These are phyloP conservation scores for Aureobasidium sp. DNA, from an alignment of 2,329 filamentous ascomycete genomes.

Conservation along the genomic window DNA sequence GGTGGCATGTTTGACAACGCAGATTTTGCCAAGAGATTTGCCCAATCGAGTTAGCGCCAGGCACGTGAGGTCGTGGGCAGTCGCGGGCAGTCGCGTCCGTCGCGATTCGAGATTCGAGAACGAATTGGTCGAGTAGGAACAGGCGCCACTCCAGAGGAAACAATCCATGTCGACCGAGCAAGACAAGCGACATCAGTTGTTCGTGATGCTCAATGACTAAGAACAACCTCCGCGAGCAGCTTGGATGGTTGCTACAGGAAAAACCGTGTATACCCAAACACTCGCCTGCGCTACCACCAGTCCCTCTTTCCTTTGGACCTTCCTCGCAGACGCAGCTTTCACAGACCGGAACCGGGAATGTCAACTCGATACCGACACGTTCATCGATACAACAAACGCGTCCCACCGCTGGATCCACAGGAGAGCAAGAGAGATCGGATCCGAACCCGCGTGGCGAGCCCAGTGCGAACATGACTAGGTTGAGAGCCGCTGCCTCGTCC, in stretches of 20 bases:
- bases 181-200: background rate
- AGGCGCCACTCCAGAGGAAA: constrained; percentile 9
- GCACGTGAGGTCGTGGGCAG: background rate
- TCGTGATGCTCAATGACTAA: constrained; percentile 36
- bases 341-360: constrained; percentile 1
- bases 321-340: background rate
- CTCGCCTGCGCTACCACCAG: constrained; percentile 10
- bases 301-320: background rate
- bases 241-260: constrained; percentile 41
- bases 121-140: background rate
- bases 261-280: constrained; percentile 39
- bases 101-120: constrained; percentile 5
- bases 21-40: background rate
- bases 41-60: background rate
- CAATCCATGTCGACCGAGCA: background rate
- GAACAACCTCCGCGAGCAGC: constrained; percentile 43
- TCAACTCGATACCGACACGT: background rate
- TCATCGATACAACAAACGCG: background rate
- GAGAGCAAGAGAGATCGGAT: background rate
- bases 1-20: background rate
- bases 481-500: constrained; percentile 38
- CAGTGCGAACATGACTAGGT: constrained; percentile 35
- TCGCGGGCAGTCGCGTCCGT: constrained; percentile 13
- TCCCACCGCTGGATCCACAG: background rate
- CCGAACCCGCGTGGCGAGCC: constrained; percentile 1